Base-by-base conservation (phyloP, 768 basidiomycete species). In the Russula ochroleuca region DNA sequence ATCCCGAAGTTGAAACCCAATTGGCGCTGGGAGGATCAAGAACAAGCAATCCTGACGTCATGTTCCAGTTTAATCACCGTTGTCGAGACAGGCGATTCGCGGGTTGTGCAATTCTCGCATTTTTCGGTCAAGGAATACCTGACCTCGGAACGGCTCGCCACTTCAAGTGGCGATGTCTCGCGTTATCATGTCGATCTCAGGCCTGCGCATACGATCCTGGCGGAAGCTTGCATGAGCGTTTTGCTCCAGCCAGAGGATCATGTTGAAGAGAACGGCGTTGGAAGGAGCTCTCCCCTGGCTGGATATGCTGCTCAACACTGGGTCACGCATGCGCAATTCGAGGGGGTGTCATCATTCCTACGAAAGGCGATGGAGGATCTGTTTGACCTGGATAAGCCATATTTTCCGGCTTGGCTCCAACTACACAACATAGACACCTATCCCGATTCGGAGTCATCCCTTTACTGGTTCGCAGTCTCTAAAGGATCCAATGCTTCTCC, bases 81-180 rank as follows among this genome's bases (percentile, higher is more conserved):
- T 17, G 52, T 54, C 40, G 23, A 54, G 31, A 6, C 2, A 0
- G 14, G 28, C 2, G 2, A n/a, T 35, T 56, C 28, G 2, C 54
- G 54, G 3, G 14, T 62, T 0, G 47, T 52, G 13, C 53, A 56
- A 17, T 49, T 62, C 28, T 55, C 61, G 4, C 61, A 62, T 7
- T 28, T 56, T 2, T 49, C 61, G 17, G 47, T 62, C 14, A 48
- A 56, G 40, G 47, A 62, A 14, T 62, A 40, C 5, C 38, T 62
- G 14, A 62, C 54, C 2, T 62, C 54, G 14, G 3, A 47, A 49
- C 47, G 53, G 7, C 61, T 62, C 19, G 13, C 47, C 1, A 14
- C 33, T 19, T 38, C 52, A 17, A 38, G 10, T 47, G 6, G 7
- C 19, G 35, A 31, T 9, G 43, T 55, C 23, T 61, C 53, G 7